phyloP scores from a whole-genome alignment of 2,329 filamentous ascomycete genomes.

The Trichoderma sp. region DNA sequence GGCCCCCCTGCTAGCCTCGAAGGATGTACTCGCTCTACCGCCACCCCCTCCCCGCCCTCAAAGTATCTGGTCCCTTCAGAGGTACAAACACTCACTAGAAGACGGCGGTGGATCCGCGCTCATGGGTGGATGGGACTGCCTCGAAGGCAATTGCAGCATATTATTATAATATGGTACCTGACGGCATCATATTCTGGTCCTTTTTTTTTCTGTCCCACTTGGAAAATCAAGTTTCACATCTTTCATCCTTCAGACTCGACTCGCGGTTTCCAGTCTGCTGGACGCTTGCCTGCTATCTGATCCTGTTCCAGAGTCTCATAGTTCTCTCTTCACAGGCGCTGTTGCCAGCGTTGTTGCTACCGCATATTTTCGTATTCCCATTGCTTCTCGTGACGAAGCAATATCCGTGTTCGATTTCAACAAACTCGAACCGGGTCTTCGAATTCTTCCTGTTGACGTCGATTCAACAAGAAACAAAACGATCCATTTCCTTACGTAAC shows the following conservation, averaged over 20 bases:
- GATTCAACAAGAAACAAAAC: slow-evolving; percentile 2
- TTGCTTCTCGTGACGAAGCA: slow-evolving; percentile 1
- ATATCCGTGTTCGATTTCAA: background rate
- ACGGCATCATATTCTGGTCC: slow-evolving; percentile 11
- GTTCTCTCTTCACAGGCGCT: background rate
- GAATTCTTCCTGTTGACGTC: background rate
- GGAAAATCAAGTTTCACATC: background rate
- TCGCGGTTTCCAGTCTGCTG: background rate
- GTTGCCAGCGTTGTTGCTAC: background rate
- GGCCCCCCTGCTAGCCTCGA: background rate
- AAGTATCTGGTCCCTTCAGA: slow-evolving; percentile 5
- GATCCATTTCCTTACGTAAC: slow-evolving; percentile 6
- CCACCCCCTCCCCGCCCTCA: background rate
- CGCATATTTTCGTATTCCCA: background rate
- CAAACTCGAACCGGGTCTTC: background rate
- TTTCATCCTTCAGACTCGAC: background rate
- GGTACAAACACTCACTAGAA: background rate
- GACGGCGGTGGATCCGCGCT: background rate
- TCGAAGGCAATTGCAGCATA: background rate
- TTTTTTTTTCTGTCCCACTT: background rate
- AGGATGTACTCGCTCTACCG: background rate
- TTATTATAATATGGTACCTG: slow-evolving; percentile 20
- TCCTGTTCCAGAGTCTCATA: background rate
- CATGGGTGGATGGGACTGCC: background rate
- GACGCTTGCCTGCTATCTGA: background rate